phyloP scores from a whole-genome alignment of 192 early-diverging fungal species.

The Chytriomyces hyalinus region DNA sequence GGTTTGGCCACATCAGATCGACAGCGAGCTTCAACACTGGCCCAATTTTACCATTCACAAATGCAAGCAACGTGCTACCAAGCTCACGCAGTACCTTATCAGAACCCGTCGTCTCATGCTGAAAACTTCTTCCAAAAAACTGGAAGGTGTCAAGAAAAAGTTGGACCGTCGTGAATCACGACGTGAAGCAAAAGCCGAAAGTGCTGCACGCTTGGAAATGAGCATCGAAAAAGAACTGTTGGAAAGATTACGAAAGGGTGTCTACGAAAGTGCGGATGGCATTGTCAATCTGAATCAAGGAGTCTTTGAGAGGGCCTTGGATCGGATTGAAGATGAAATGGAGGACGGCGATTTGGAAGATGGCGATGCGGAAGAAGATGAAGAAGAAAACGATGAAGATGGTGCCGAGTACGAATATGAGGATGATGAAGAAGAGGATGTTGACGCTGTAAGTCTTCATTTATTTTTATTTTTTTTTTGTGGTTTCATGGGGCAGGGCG shows the following conservation, averaged over 20 bases:
- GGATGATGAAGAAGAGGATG: constrained; percentile 47
- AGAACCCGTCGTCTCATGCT: constrained; percentile 88
- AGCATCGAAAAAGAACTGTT: constrained; percentile 96
- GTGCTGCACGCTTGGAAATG: constrained; percentile 87
- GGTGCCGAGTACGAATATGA: constrained; percentile 46
- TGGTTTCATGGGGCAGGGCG: background rate
- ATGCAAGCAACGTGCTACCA: constrained; percentile 95
- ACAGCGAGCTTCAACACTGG: constrained; percentile 91
- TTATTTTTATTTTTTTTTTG: constrained; percentile 19
- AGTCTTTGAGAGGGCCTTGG: constrained; percentile 88
- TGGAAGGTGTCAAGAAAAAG: constrained; percentile 94
- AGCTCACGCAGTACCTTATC: constrained; percentile 95
- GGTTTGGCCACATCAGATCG: constrained; percentile 62
- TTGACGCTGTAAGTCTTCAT: constrained; percentile 1
- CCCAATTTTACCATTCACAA: constrained; percentile 89
- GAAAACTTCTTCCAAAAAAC: constrained; percentile 75
- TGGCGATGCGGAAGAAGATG: constrained; percentile 49
- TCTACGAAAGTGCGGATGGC: constrained; percentile 82
- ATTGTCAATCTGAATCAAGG: constrained; percentile 93
- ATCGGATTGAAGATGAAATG: constrained; percentile 53
- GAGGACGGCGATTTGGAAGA: constrained; percentile 37
- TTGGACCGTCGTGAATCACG: constrained; percentile 83
- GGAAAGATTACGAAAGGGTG: constrained; percentile 87
- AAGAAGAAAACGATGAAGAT: constrained; percentile 45
- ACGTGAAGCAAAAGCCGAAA: constrained; percentile 88